phyloP scores from a whole-genome alignment of 345 rosid genomes.

The Excoecaria cochinchinensis region DNA sequence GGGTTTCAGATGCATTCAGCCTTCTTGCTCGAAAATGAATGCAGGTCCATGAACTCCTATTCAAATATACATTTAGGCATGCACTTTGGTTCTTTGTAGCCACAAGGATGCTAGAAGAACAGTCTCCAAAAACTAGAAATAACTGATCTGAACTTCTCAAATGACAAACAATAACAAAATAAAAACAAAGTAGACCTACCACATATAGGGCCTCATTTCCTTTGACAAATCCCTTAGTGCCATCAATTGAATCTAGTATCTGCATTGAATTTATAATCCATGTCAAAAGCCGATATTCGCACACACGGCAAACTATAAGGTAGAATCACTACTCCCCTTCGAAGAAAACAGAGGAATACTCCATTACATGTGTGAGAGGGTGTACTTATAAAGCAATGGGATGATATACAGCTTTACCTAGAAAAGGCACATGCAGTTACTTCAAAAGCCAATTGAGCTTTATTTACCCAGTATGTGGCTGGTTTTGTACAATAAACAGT shows the following conservation, averaged over 20 bases:
- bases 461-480: constrained; percentile 83
- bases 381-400: background rate
- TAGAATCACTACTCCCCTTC: background rate
- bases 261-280: constrained; percentile 33
- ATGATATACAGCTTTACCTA: background rate
- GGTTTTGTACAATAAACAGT: constrained; percentile 57
- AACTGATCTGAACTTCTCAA: constrained; percentile 10
- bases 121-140: background rate
- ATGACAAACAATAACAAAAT: background rate
- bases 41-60: background rate
- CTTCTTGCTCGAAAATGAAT: background rate
- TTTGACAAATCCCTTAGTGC: constrained; percentile 74
- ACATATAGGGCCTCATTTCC: constrained; percentile 79
- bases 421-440: background rate
- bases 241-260: constrained; percentile 92
- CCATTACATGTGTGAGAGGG: background rate
- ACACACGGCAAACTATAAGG: background rate
- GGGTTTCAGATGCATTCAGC: background rate
- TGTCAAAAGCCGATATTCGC: constrained; percentile 8
- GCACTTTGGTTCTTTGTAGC: background rate
- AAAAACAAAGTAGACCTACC: constrained; percentile 42
- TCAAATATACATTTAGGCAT: too few species aligned
- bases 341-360: background rate
- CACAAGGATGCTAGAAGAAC: background rate
- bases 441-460: background rate